Evolutionary conservation across 176 grass and related monocot species (phyloP).

Genomic region (Oryza australiensis): DNA sequence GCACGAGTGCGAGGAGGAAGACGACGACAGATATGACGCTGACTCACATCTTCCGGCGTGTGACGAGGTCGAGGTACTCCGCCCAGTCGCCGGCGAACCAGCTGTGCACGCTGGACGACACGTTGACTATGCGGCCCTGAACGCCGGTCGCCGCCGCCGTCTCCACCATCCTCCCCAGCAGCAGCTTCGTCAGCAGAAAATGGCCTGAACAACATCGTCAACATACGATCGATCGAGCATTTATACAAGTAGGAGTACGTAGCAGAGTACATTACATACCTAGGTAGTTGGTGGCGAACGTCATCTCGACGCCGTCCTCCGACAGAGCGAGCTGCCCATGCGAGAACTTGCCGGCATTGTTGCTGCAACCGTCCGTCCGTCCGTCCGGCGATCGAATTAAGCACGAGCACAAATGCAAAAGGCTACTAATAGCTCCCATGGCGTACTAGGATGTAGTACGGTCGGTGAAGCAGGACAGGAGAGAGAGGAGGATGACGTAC

Average conservation of each 20-base stretch:
- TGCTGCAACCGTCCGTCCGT: conserved; percentile 43
- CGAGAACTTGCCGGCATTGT: conserved; percentile 99
- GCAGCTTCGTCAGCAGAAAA: conserved; percentile 77
- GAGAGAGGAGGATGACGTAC: neutral
- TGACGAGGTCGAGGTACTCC: conserved; percentile 74
- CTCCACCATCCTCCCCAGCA: conserved; percentile 64
- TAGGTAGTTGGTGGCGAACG: conserved; percentile 96
- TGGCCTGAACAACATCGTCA: conserved; percentile 49
- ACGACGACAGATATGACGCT: neutral
- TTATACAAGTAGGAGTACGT: neutral
- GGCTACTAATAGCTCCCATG: neutral
- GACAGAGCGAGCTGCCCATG: conserved; percentile 77
- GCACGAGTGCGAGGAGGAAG: neutral
- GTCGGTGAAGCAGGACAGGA: neutral
- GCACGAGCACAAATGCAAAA: neutral
- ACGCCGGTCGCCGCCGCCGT: conserved; percentile 64
- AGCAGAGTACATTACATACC: conserved; percentile 25
- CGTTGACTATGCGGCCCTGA: conserved; percentile 82
- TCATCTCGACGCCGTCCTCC: conserved; percentile 97
- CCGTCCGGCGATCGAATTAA: neutral
- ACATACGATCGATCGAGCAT: neutral
- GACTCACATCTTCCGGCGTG: conserved; percentile 69
- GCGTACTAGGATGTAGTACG: neutral
- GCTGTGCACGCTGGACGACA: conserved; percentile 87
- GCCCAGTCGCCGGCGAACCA: conserved; percentile 96